These are phyloP conservation scores for Astrothelium subdiscretum DNA, from an alignment of 495 filamentous ascomycete species.

Conservation along the genomic window DNA sequence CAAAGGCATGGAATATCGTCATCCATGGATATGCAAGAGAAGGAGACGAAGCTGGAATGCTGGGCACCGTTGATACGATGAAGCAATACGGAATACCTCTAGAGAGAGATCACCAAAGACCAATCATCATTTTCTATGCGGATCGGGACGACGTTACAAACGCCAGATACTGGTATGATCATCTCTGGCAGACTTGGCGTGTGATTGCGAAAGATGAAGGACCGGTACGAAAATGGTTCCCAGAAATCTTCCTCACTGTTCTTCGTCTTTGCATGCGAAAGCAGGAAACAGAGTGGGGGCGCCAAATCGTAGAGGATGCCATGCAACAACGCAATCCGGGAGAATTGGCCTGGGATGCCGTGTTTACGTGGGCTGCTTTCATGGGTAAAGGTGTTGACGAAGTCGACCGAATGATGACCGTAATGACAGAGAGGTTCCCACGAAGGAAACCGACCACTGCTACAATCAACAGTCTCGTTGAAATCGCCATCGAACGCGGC, in stretches of 20 bases:
- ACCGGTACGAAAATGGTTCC: neutral
- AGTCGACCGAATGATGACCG: conserved; percentile 53
- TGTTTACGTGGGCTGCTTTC: conserved; percentile 65
- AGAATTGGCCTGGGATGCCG: conserved; percentile 52
- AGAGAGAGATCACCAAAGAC: conserved; percentile 28
- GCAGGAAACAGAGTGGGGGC: conserved; percentile 50
- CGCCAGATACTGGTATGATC: conserved; percentile 54
- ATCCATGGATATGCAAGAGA: conserved; percentile 57
- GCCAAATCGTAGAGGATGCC: conserved; percentile 48
- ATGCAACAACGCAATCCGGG: conserved; percentile 32
- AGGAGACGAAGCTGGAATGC: conserved; percentile 43
- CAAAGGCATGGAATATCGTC: conserved; percentile 44
- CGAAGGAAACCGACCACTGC: conserved; percentile 44
- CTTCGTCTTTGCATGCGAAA: conserved; percentile 38
- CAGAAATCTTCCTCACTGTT: neutral
- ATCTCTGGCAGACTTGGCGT: conserved; percentile 7
- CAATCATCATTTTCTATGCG: conserved; percentile 44
- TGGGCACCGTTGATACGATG: conserved; percentile 33
- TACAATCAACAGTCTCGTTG: conserved; percentile 66
- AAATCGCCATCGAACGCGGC: conserved; percentile 53
- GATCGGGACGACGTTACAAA: conserved; percentile 36
- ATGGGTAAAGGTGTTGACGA: conserved; percentile 59
- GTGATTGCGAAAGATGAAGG: neutral
- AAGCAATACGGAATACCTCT: conserved; percentile 18
- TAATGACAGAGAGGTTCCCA: conserved; percentile 35